Base-by-base conservation (phyloP, 2,329 filamentous ascomycete genomes). In the Phialophora verrucosa region DNA sequence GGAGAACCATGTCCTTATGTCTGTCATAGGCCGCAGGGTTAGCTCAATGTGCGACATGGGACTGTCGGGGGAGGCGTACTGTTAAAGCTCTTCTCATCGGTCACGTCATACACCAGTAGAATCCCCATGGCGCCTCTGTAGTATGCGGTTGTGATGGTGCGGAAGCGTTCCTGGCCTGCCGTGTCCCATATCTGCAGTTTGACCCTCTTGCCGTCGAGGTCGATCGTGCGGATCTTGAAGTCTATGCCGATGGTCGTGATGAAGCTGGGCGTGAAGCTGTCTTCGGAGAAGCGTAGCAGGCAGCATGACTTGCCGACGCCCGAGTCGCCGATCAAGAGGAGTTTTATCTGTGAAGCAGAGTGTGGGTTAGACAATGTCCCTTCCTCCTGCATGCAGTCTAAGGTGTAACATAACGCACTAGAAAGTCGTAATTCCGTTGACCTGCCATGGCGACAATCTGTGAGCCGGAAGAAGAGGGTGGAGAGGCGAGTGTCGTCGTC, bases 171-270 rank as follows among this genome's bases (percentile, higher is more conserved):
- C 81, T 99, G 95, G 63, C 95, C 95, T 62, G 95, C 95, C 29
- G 95, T 99, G 78, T 99, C 95, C 95, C 95, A 99, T 82, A 99
- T 99, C 84, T 99, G 95, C 78, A 99, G 84, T 86, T 99, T 99
- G 76, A 99, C 95, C 70, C 94, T 88, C 88, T 99, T 99, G 78
- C 94, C 94, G 82, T 99, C 95, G 74, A 99, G 86, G 83, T 99
- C 95, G 83, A 99, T 99, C 72, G 95, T 99, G 73, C 95, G 88
- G 79, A 99, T 99, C 87, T 99, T 99, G 85, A 99, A 99, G 83
- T 99, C 95, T 84, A 99, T 98, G 74, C 95, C 95, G 81, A 99
- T 99, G 70, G 95, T 99, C 70, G 93, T 97, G 84, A 97, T 97
- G 85, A 97, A 97, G 74, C 92, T 96, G 51, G 93, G 93, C 61